A percentile compares a stretch with the other conserved stretches of the same genome.
Evolutionary conservation across 176 grass and related monocot genomes (phyloP).

Genomic region (Aegilops umbellulata): DNA sequence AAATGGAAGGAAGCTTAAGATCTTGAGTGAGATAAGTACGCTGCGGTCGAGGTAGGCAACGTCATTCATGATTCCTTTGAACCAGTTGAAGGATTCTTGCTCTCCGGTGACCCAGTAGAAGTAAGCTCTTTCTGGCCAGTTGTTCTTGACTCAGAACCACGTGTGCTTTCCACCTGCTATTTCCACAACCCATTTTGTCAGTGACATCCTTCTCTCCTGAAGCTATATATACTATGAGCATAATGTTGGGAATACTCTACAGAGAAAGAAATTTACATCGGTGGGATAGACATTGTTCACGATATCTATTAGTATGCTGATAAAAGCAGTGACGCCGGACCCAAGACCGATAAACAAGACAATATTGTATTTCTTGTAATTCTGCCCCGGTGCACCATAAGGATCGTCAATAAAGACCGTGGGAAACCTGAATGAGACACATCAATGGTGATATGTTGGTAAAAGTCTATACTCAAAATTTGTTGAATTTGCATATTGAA

Average conservation of each 20-base stretch:
- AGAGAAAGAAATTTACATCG: not conserved
- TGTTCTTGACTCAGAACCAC: slow-evolving; percentile 56
- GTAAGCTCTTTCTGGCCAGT: slow-evolving; percentile 56
- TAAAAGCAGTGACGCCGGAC: no score
- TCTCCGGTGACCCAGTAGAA: not conserved
- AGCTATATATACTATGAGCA: not conserved
- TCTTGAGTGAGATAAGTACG: not conserved
- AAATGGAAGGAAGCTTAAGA: not conserved
- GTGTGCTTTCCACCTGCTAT: slow-evolving; percentile 58
- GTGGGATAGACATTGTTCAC: not conserved
- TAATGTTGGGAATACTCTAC: not conserved
- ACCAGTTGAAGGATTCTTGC: not conserved
- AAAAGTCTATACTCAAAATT: no score
- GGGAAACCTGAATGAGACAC: no score
- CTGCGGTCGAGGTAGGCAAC: not conserved
- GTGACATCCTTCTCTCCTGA: slow-evolving; percentile 8
- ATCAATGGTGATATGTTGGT: no score
- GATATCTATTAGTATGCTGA: no score
- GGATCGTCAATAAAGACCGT: no score
- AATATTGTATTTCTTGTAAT: no score
- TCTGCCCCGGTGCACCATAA: no score
- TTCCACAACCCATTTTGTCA: slow-evolving; percentile 24
- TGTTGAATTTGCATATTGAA: no score
- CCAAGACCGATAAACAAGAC: no score
- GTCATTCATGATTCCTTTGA: slow-evolving; percentile 78